A percentile compares a stretch with the other conserved stretches of the same genome.
Conservation (phyloP, 306 rosid genomes). For the Cucurbita maxima region DNA sequence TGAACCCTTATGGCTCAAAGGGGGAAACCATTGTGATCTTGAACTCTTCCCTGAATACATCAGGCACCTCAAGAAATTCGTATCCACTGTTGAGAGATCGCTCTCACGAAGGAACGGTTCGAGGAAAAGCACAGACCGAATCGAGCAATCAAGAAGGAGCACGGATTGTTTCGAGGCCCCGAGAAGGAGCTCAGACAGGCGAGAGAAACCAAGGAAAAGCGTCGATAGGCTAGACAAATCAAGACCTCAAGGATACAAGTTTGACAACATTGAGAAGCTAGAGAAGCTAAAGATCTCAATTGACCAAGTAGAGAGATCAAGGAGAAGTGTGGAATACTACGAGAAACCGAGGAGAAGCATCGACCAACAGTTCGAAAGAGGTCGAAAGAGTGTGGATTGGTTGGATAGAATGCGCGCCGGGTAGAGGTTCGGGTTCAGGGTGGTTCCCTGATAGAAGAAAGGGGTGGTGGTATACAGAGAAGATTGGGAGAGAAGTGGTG, state of each 20-base stretch:
- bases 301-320: conserved; percentile 60
- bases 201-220: conserved; percentile 69
- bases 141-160: conserved; percentile 45
- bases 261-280: conserved; percentile 32
- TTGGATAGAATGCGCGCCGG: conserved; percentile 62
- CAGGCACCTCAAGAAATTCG: conserved; percentile 54
- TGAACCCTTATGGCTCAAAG: conserved; percentile 82
- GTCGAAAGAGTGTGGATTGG: conserved; percentile 76
- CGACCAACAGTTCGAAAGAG: conserved; percentile 65
- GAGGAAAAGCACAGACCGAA: conserved; percentile 48
- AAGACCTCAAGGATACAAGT: conserved; percentile 41
- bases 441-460: background rate
- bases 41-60: conserved; percentile 67
- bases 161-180: conserved; percentile 49
- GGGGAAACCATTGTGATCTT: conserved; percentile 85
- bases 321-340: conserved; percentile 56
- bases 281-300: conserved; percentile 18
- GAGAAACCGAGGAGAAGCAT: conserved; percentile 65
- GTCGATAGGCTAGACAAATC: conserved; percentile 45
- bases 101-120: conserved; percentile 33
- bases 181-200: conserved; percentile 59
- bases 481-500: background rate
- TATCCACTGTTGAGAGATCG: conserved; percentile 40
- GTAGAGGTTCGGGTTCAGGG: conserved; percentile 12
- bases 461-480: conserved; percentile 4